A percentile compares a stretch with the other conserved stretches of the same genome.
Evolutionary conservation across 805 yeast species (phyloP).

Genomic region (Suhomyces faveliae): DNA sequence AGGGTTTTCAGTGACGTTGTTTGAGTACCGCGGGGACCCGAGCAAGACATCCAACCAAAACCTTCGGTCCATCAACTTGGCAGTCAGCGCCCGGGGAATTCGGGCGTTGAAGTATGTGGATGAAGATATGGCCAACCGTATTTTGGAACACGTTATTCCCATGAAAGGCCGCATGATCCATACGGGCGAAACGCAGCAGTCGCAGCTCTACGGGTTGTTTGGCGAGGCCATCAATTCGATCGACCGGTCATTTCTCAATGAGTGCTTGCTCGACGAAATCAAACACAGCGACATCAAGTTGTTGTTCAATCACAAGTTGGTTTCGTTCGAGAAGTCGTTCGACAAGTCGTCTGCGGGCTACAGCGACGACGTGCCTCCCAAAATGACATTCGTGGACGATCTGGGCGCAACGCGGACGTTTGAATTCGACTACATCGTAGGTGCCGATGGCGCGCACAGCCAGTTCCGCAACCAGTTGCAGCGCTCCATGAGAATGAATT

Average conservation of each 20-base stretch:
- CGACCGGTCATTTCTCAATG: slow-evolving; percentile 70
- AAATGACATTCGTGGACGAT: slow-evolving; percentile 21
- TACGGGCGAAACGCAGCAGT: slow-evolving; percentile 54
- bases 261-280: slow-evolving; percentile 61
- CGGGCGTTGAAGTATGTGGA: slow-evolving; percentile 65
- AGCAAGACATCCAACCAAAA: slow-evolving; percentile 37
- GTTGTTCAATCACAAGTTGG: slow-evolving; percentile 57
- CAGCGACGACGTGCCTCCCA: slow-evolving; percentile 17
- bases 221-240: slow-evolving; percentile 87
- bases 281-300: slow-evolving; percentile 42
- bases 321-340: slow-evolving; percentile 31
- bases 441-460: slow-evolving; percentile 86
- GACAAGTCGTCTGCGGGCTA: no score
- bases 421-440: slow-evolving; percentile 62
- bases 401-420: slow-evolving; percentile 18
- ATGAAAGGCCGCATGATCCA: slow-evolving; percentile 93
- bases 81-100: slow-evolving; percentile 84
- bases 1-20: slow-evolving; percentile 71
- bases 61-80: slow-evolving; percentile 76
- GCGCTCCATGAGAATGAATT: slow-evolving; percentile 65
- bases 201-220: slow-evolving; percentile 74
- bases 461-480: slow-evolving; percentile 68
- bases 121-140: slow-evolving; percentile 50
- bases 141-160: slow-evolving; percentile 67
- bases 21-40: slow-evolving; percentile 73